Evolutionary conservation across 2,329 filamentous ascomycete species (phyloP).

Genomic region (Pseudocercospora macadamiae): DNA sequence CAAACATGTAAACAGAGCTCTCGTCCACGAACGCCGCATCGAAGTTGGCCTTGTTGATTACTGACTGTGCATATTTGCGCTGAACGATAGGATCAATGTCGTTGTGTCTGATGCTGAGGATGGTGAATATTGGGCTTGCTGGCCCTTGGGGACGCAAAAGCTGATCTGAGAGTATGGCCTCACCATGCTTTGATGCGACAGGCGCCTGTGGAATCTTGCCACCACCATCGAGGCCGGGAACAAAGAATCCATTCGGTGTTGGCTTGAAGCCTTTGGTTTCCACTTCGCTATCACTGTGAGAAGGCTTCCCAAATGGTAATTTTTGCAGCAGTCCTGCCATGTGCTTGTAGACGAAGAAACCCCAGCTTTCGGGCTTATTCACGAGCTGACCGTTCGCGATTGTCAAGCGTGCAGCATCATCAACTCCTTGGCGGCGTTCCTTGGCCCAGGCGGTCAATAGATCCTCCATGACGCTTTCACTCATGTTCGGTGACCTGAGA

Average conservation of each 20-base stretch:
- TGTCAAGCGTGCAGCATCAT: slow-evolving; percentile 7
- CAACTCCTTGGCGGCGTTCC: slow-evolving; percentile 10
- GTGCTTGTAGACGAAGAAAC: background rate
- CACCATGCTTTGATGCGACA: background rate
- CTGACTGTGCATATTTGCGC: background rate
- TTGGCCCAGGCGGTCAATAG: slow-evolving; percentile 5
- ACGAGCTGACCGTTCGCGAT: slow-evolving; percentile 1
- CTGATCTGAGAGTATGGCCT: background rate
- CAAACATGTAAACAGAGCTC: background rate
- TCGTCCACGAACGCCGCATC: background rate
- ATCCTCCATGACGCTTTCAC: background rate
- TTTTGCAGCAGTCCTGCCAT: background rate
- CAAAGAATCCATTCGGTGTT: slow-evolving; percentile 2
- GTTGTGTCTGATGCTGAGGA: background rate
- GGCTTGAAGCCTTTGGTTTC: slow-evolving; percentile 5
- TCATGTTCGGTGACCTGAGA: background rate
- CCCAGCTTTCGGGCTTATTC: background rate
- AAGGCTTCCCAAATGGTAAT: background rate
- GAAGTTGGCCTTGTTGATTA: background rate
- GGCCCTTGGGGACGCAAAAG: background rate
- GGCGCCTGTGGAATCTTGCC: slow-evolving; percentile 7
- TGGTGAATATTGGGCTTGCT: background rate
- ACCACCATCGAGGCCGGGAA: background rate
- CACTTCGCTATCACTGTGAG: background rate
- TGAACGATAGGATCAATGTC: background rate